phyloP scores from a whole-genome alignment of 2,329 filamentous ascomycete species.

The Fusarium secorum region DNA sequence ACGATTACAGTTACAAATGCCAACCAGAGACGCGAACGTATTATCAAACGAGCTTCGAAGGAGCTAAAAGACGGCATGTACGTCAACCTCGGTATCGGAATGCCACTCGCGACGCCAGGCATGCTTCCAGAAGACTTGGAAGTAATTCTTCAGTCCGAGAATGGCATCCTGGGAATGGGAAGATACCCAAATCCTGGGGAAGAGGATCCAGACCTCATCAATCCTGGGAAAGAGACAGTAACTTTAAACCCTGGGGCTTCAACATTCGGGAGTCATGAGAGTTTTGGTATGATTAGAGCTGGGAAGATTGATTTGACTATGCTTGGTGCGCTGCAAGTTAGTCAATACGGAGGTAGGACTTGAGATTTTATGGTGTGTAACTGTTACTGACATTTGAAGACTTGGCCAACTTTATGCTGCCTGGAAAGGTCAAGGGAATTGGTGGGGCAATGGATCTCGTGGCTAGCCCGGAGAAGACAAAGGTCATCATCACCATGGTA shows the following conservation, averaged over 20 bases:
- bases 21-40: conserved; percentile 51
- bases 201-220: conserved; percentile 88
- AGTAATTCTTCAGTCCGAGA: conserved; percentile 81
- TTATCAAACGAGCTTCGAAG: conserved; percentile 81
- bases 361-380: too few species aligned
- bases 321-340: conserved; percentile 88
- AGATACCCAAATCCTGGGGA: conserved; percentile 74
- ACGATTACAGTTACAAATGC: accelerated
- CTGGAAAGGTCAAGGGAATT: conserved; percentile 91
- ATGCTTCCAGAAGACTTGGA: conserved; percentile 80
- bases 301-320: conserved; percentile 86
- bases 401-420: conserved; percentile 90
- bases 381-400: conserved; percentile 59
- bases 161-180: conserved; percentile 76
- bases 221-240: conserved; percentile 90
- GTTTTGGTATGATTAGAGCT: conserved; percentile 87
- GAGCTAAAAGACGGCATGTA: conserved; percentile 95
- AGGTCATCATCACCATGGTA: conserved; percentile 87
- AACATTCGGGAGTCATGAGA: conserved; percentile 78
- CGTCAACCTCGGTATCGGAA: conserved; percentile 87
- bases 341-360: conserved; percentile 67
- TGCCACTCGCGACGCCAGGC: conserved; percentile 86
- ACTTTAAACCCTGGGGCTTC: conserved; percentile 79
- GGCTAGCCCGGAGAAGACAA: conserved; percentile 81
- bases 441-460: conserved; percentile 94